phyloP scores from a whole-genome alignment of 495 filamentous ascomycete species.

The Penicillium longicatenatum region DNA sequence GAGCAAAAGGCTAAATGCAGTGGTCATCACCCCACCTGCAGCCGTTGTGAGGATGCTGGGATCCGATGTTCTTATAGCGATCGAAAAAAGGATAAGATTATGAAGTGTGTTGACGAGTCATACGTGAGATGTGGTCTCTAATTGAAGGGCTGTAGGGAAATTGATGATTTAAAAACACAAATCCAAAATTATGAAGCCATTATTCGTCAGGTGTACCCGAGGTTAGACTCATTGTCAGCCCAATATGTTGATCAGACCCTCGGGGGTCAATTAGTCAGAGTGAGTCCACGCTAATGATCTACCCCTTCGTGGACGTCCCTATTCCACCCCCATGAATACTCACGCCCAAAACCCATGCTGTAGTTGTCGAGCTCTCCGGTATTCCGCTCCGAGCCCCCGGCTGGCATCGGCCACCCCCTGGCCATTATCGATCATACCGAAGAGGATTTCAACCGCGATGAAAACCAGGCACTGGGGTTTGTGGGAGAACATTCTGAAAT shows the following conservation, averaged over 20 bases:
- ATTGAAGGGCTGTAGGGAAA: slow-evolving; percentile 34
- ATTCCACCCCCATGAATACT: neutral
- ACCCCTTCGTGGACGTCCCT: neutral
- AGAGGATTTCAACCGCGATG: slow-evolving; percentile 60
- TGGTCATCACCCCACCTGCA: slow-evolving; percentile 57
- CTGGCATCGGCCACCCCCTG: slow-evolving; percentile 44
- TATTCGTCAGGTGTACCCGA: slow-evolving; percentile 39
- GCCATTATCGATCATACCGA: slow-evolving; percentile 54
- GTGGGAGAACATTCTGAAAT: slow-evolving; percentile 65
- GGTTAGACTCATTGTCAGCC: slow-evolving; percentile 35
- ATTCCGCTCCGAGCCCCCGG: slow-evolving; percentile 20
- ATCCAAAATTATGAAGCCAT: slow-evolving; percentile 38
- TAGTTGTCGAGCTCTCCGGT: neutral
- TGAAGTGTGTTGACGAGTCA: slow-evolving; percentile 45
- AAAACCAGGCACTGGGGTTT: slow-evolving; percentile 56
- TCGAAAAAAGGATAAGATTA: slow-evolving; percentile 59
- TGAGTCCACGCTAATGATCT: slow-evolving; percentile 11
- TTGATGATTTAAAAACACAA: slow-evolving; percentile 42
- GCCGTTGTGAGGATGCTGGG: slow-evolving; percentile 56
- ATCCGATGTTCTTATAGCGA: slow-evolving; percentile 56
- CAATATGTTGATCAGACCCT: slow-evolving; percentile 41
- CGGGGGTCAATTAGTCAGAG: slow-evolving; percentile 19
- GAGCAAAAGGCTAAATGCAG: slow-evolving; percentile 69
- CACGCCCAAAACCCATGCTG: slow-evolving; percentile 2
- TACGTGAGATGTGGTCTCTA: slow-evolving; percentile 13